Base-by-base conservation (phyloP, 768 basidiomycete genomes). In the Tricholomella constricta region DNA sequence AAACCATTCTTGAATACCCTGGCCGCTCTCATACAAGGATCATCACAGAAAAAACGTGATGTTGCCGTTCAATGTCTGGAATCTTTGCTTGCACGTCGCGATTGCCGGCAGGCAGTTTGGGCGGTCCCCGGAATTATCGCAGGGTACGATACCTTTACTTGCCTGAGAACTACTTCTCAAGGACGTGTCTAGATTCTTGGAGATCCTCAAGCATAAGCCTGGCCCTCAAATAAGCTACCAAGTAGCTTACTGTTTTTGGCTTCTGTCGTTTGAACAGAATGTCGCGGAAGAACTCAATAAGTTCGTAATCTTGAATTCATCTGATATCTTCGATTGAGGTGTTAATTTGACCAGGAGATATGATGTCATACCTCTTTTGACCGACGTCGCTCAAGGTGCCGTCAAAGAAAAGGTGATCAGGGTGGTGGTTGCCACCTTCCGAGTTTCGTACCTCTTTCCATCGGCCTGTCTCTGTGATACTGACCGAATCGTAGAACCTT, bases 321-420 rank as follows among this genome's bases (percentile, higher is more conserved):
- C 7, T 36, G 6, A 17, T 27, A 19, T 25, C 23, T 25, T 23
- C n/a, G 36, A 35, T 20, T 22, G 41, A 48, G 42, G 32, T 36
- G 25, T 44, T 17, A 31, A 47, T 20, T 32, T 54, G 46, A 20
- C 25, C 59, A 97, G 94, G 74, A 89, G 87, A 69, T 96, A 86
- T 68, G 91, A 96, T 64, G 79, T 98, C 31, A 86, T 97, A 60
- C 91, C 94, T 22, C 74, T 91, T 20, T 77, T 99, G 34, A 85
- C 87, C 27, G 82, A 88, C 41, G 83, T 93, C 34, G 94, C 94
- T 2, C 91, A 95, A 65, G 81, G 76, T 6, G 95, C 95, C 4
- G 89, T 91, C 27, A 99, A 99, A 69, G 96, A 98, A 74, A 99
- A 99, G 70, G 92, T 99, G 25, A 89, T 93, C 55, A 86, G 97